Conservation (phyloP, 495 filamentous ascomycete genomes). For the Oleoguttula mirabilis region DNA sequence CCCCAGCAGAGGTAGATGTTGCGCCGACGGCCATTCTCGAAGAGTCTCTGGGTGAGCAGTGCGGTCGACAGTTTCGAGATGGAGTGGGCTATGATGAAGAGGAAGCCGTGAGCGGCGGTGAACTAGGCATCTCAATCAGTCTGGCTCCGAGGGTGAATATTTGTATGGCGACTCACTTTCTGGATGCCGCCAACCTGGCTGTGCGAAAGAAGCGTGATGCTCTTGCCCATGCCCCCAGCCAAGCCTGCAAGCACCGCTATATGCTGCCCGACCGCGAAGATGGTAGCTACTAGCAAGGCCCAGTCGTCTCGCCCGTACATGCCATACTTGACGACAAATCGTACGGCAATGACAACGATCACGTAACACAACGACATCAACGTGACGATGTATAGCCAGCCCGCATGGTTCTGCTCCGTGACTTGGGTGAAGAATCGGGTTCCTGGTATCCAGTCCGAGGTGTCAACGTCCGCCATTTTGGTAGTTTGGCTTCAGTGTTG, state of each 20-base stretch:
- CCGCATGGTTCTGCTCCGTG: background rate
- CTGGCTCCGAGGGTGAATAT: background rate
- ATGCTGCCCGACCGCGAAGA: background rate
- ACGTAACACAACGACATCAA: slow-evolving; percentile 1
- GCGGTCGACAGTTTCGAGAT: background rate
- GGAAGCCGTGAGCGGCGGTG: background rate
- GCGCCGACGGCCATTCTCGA: background rate
- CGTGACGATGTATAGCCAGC: slow-evolving; percentile 1
- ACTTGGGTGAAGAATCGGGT: background rate
- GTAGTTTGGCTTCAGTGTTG: too few relatives aligned
- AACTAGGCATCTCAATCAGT: background rate
- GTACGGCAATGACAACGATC: background rate
- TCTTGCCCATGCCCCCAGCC: background rate
- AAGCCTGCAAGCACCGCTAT: background rate
- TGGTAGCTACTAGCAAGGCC: background rate
- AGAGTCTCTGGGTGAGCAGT: slow-evolving; percentile 1
- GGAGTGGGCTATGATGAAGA: background rate
- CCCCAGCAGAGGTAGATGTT: slow-evolving; percentile 1
- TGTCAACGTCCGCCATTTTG: background rate
- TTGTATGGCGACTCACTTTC: background rate
- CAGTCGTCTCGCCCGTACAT: background rate
- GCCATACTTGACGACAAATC: slow-evolving; percentile 1
- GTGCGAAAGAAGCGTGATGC: background rate
- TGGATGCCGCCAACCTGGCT: background rate
- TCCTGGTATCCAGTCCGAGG: background rate